phyloP scores from a whole-genome alignment of 192 early-diverging fungal genomes.

The Rhizophagus prolifer region DNA sequence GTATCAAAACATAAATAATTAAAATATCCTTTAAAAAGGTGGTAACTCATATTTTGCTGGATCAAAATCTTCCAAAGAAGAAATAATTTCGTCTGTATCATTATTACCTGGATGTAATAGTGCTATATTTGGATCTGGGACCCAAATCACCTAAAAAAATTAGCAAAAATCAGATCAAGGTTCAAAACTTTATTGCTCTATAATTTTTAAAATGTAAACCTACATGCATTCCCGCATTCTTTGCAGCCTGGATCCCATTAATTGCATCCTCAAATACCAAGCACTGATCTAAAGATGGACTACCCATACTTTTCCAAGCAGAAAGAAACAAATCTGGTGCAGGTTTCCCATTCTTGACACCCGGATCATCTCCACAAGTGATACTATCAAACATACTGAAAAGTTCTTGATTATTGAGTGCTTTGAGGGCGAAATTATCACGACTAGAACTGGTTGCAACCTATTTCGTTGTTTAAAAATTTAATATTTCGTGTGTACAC shows the following conservation, averaged over 20 bases:
- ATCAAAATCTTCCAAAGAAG: slow-evolving; percentile 65
- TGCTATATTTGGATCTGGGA: slow-evolving; percentile 73
- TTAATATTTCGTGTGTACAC: not conserved
- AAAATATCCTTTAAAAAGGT: slow-evolving; percentile 30
- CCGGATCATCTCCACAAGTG: slow-evolving; percentile 86
- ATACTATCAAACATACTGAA: slow-evolving; percentile 82
- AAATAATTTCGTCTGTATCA: slow-evolving; percentile 57
- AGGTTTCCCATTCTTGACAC: slow-evolving; percentile 80
- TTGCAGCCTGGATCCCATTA: slow-evolving; percentile 79
- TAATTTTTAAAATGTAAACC: not conserved
- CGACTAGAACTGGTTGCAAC: slow-evolving; percentile 82
- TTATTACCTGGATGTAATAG: slow-evolving; percentile 42
- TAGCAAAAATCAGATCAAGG: too few species aligned
- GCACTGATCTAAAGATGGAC: slow-evolving; percentile 51
- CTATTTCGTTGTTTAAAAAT: slow-evolving; percentile 27
- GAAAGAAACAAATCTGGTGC: slow-evolving; percentile 86
- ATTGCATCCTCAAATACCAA: slow-evolving; percentile 94
- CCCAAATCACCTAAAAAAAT: slow-evolving; percentile 60
- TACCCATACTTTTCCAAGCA: slow-evolving; percentile 44
- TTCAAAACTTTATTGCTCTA: too few species aligned
- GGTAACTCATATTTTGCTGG: slow-evolving; percentile 65
- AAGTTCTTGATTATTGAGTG: slow-evolving; percentile 62
- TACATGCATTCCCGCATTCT: slow-evolving; percentile 77
- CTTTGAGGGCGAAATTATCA: slow-evolving; percentile 75
- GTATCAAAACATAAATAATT: too few species aligned